Base-by-base conservation (phyloP, 2,329 filamentous ascomycete species). In the Epichloe sp. region DNA sequence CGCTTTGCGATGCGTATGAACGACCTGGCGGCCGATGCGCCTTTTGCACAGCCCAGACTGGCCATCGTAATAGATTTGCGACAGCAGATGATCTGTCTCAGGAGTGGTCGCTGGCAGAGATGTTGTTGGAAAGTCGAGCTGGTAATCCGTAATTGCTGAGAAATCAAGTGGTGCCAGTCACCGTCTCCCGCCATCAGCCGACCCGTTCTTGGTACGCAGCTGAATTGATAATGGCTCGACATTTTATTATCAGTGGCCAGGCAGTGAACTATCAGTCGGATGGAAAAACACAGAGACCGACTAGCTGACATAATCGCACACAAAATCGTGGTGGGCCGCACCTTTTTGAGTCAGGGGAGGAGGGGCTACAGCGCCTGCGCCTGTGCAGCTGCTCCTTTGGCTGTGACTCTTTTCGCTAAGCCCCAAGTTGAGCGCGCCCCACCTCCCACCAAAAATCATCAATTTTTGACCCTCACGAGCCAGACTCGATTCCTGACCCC, bases 361-460 rank as follows among this genome's bases (percentile, higher is more conserved):
- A 45, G 50, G 17, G 26, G 47, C 21, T 53, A 43, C 35, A 41
- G 41, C 34, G 43, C 15, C 43, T 47, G 19, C 8, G 42, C 17
- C 35, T 34, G 43, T 34, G 17, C 40, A 37, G 17, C 17, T 40
- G 44, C 12, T 21, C 12, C 36, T n/a, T 14, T 17, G 31, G 11
- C 17, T 19, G 23, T 38, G 44, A 37, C 47, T 43, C 23, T 47
- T 43, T 53, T 68, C 63, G 64, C 63, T 68, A 67, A 68, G 63
- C 65, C 66, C 66, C 63, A 63, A 65, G 56, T 57, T 59, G 58
- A 57, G 59, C 56, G 59, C 56, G 64, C 67, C 66, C 67, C 65
- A 65, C 65, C 63, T 65, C 68, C 65, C 68, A 70, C 66, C 65
- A 67, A 68, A 68, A 67, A 66, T 68, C 65, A 62, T 60, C 60